These are phyloP conservation scores for Abrus precatorius DNA, from an alignment of 306 rosid species.

Conservation along the genomic window DNA sequence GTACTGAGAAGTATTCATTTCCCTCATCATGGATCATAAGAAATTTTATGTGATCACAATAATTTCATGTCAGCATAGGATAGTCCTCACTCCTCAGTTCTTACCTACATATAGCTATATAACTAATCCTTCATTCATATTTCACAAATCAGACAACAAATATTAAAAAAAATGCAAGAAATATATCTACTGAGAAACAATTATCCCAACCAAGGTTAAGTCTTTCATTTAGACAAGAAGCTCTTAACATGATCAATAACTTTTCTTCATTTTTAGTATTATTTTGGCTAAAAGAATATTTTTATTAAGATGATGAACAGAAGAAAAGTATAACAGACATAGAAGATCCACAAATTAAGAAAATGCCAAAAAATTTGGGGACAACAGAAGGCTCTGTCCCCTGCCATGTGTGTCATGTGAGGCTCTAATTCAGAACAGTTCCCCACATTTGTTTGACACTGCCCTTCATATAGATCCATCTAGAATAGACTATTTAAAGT, in stretches of 20 bases:
- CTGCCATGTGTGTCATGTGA: background rate
- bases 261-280: background rate
- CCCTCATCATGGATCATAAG: slow-evolving; percentile 3
- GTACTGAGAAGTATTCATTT: slow-evolving; percentile 25
- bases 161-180: background rate
- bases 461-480: slow-evolving; percentile 1
- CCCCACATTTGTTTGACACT: slow-evolving; percentile 6
- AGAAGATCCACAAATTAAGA: background rate
- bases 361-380: slow-evolving; percentile 16
- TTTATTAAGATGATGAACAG: background rate
- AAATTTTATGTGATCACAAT: slow-evolving; percentile 15
- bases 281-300: background rate
- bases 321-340: background rate
- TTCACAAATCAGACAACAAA: slow-evolving; percentile 28
- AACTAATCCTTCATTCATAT: background rate
- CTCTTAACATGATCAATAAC: background rate
- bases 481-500: slow-evolving; percentile 11
- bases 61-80: background rate
- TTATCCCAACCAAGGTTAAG: slow-evolving; percentile 36
- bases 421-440: slow-evolving; percentile 19
- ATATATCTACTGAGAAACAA: slow-evolving; percentile 16
- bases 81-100: slow-evolving; percentile 8
- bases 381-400: slow-evolving; percentile 1
- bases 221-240: slow-evolving; percentile 13
- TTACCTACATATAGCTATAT: slow-evolving; percentile 4